Base-by-base conservation (phyloP, 139 green algal species). In the Tetradesmus obliquus region DNA sequence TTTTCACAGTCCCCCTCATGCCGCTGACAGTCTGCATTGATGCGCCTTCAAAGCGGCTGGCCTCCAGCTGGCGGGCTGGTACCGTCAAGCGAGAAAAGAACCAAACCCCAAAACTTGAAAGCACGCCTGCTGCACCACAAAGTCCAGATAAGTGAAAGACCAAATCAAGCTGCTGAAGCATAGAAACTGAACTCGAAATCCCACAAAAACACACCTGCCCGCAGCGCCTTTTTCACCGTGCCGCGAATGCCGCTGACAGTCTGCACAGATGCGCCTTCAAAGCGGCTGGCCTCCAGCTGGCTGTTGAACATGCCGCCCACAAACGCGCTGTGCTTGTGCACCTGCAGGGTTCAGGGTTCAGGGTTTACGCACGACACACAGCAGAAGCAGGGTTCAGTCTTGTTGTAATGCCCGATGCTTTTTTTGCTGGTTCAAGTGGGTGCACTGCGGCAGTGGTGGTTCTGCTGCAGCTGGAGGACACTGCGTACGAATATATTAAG, bases 1-100 rank as follows among this genome's bases (percentile, higher is more conserved):
- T 99, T 88, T 99, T 99, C 86, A 99, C 97, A 54, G 97, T 99
- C n/a, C 98, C 98, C 5, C 98, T 93, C 69, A 99, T 98, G 90
- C 98, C 98, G 51, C 93, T 97, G 17, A 99, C 98, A 3, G 98
- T 99, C 55, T 96, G 95, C 3, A 99, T 91, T 5, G 93, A 82
- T 0, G 98, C 98, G 54, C 98, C 98, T 95, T 99, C 96, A 90
- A 99, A 99, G 79, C 94, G 93, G 57, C 92, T 79, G 0, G 93
- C 94, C 92, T 97, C 95, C 58, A 95, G 74, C 80, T 93, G 85
- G 79, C 89, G 96, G 57, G 32, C 32, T 66, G 8, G 57, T 66
- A 66, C 32, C 32, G 32, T 45, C 32, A 45, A 45, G 32, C 32
- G 32, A 45, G 32, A 45, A 45, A 45, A 45, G 32, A 45, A 45